A percentile compares a stretch with the other conserved stretches of the same genome.
Conservation (phyloP, 257 asterid genomes). For the Solanum dulcamara region DNA sequence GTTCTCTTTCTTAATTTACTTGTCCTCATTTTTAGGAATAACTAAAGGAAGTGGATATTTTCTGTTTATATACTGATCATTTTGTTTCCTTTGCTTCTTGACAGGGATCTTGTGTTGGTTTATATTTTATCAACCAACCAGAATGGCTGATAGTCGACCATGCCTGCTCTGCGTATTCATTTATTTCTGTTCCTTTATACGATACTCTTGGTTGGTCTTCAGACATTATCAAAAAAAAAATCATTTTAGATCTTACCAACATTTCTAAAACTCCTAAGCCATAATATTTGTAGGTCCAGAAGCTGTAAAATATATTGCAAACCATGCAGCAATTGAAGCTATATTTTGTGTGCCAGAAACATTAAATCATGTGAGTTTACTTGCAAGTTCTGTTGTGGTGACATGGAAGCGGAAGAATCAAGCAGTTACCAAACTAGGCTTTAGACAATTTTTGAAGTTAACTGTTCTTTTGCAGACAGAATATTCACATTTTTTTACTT, state of each 20-base stretch:
- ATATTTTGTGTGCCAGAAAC: slow-evolving; percentile 50
- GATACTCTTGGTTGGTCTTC: slow-evolving; percentile 56
- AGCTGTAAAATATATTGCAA: slow-evolving; percentile 53
- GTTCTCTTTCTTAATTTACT: not conserved
- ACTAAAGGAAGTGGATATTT: not conserved
- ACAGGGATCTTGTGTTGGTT: slow-evolving; percentile 57
- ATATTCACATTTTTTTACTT: not conserved
- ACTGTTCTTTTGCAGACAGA: not conserved
- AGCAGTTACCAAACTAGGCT: not conserved
- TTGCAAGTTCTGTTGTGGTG: not conserved
- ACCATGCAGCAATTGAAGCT: slow-evolving; percentile 51
- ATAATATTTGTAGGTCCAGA: slow-evolving; percentile 48
- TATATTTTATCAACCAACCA: slow-evolving; percentile 58
- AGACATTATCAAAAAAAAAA: not conserved
- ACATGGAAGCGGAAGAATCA: not conserved
- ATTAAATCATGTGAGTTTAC: slow-evolving; percentile 31
- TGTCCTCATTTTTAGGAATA: not conserved
- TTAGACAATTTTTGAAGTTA: not conserved
- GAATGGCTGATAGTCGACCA: slow-evolving; percentile 67
- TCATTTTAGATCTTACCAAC: not conserved
- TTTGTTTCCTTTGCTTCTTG: not conserved
- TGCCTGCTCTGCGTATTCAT: slow-evolving; percentile 69
- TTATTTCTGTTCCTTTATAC: slow-evolving; percentile 53
- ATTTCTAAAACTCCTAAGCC: not conserved
- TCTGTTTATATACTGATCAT: not conserved